Evolutionary conservation across 495 filamentous ascomycete genomes (phyloP).

Genomic region (Aspergillus cavernicola): DNA sequence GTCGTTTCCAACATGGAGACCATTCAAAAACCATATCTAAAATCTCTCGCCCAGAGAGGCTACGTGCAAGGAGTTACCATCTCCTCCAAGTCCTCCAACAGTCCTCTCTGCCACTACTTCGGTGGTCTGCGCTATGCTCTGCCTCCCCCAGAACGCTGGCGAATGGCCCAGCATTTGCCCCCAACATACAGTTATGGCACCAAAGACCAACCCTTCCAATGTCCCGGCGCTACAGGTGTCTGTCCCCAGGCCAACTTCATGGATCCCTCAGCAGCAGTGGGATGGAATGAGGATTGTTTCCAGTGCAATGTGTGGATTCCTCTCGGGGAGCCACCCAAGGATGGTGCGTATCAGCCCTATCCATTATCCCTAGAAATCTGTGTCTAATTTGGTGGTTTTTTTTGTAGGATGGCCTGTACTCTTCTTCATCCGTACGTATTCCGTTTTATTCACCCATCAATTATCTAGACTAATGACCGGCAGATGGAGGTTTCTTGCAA

Average conservation of each 20-base stretch:
- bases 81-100: conserved; percentile 12
- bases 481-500: conserved; percentile 58
- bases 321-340: conserved; percentile 28
- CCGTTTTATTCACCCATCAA: not conserved
- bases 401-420: conserved; percentile 43
- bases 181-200: conserved; percentile 35
- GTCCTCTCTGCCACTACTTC: conserved; percentile 39
- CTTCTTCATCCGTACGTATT: conserved; percentile 40
- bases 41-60: conserved; percentile 32
- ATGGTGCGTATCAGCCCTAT: conserved; percentile 18
- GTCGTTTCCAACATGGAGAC: conserved; percentile 26
- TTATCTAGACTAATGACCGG: not conserved
- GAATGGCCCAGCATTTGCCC: conserved; percentile 30
- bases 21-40: conserved; percentile 22
- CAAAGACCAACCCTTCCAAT: conserved; percentile 24
- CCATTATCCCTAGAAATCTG: not conserved
- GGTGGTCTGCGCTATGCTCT: conserved; percentile 44
- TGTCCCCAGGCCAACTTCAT: conserved; percentile 39
- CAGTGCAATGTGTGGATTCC: conserved; percentile 44
- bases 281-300: conserved; percentile 42
- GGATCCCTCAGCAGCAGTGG: conserved; percentile 17
- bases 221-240: conserved; percentile 26
- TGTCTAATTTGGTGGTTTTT: not conserved
- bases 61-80: conserved; percentile 37
- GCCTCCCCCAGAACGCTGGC: conserved; percentile 35